phyloP scores from a whole-genome alignment of 2,329 filamentous ascomycete species.

The Neonectria hederae region DNA sequence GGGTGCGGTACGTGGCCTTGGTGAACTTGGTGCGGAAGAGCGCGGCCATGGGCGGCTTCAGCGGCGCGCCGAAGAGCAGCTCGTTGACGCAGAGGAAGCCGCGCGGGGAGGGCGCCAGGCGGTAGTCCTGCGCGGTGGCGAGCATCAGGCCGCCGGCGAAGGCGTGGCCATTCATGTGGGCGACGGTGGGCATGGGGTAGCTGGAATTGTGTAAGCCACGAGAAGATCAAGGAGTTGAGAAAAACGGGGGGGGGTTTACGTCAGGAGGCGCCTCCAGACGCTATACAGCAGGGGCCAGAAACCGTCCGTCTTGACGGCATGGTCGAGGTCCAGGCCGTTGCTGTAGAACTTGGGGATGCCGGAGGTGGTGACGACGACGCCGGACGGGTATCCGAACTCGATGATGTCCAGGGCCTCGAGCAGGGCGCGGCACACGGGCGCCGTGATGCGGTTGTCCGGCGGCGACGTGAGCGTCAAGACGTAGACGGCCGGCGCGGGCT shows the following conservation, averaged over 20 bases:
- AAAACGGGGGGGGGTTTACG: slow-evolving; percentile 31
- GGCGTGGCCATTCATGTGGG: slow-evolving; percentile 81
- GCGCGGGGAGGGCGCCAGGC: slow-evolving; percentile 74
- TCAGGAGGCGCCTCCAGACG: slow-evolving; percentile 69
- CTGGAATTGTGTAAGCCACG: slow-evolving; percentile 29
- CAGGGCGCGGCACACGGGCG: slow-evolving; percentile 72
- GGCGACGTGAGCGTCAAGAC: slow-evolving; percentile 76
- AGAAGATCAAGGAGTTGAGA: neutral
- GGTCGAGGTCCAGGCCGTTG: slow-evolving; percentile 81
- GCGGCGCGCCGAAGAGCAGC: slow-evolving; percentile 79
- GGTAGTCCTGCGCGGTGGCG: slow-evolving; percentile 85
- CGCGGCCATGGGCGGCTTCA: slow-evolving; percentile 76
- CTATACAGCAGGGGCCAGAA: slow-evolving; percentile 73
- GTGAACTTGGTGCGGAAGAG: slow-evolving; percentile 78
- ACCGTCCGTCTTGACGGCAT: slow-evolving; percentile 66
- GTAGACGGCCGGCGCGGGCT: slow-evolving; percentile 70
- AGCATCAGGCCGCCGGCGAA: slow-evolving; percentile 87
- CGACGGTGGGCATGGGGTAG: slow-evolving; percentile 84
- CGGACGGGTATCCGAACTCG: slow-evolving; percentile 71
- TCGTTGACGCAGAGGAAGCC: slow-evolving; percentile 87
- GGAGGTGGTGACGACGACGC: slow-evolving; percentile 81
- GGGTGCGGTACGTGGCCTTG: slow-evolving; percentile 64
- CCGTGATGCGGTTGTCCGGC: slow-evolving; percentile 80
- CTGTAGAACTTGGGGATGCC: slow-evolving; percentile 82
- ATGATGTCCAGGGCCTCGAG: slow-evolving; percentile 78